Percentiles rank a stretch among this genome's conserved stretches.
These are phyloP conservation scores for Xenosphaeropsis pyriputrescens DNA, from an alignment of 2,329 filamentous ascomycete genomes.

Conservation along the genomic window DNA sequence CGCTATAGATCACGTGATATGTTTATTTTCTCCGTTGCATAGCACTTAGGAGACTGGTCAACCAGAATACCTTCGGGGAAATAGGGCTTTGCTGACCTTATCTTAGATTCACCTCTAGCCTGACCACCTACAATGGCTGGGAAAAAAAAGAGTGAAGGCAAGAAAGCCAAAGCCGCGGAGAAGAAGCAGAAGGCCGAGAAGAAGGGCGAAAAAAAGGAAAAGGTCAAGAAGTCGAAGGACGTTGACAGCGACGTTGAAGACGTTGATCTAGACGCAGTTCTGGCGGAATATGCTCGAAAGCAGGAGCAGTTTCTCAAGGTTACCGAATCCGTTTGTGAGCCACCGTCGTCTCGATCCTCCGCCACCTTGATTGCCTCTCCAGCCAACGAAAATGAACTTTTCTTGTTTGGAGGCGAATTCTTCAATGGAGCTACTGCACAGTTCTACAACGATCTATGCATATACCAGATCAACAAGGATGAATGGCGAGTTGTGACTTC, in stretches of 20 bases:
- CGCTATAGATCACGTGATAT: too few species aligned
- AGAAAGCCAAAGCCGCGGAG: conserved; percentile 39
- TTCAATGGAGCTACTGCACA: conserved; percentile 81
- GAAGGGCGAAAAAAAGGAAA: conserved; percentile 78
- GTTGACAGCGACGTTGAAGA: conserved; percentile 85
- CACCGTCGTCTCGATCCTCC: conserved; percentile 67
- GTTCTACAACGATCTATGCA: conserved; percentile 51
- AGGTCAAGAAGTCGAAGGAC: conserved; percentile 51
- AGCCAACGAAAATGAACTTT: conserved; percentile 71
- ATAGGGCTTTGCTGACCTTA: too few species aligned
- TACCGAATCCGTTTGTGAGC: conserved; percentile 62
- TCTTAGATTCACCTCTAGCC: too few species aligned
- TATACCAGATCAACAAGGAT: conserved; percentile 67
- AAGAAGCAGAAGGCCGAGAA: conserved; percentile 71
- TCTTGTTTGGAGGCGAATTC: conserved; percentile 90
- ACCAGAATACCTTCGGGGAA: too few species aligned
- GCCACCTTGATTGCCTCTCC: conserved; percentile 76
- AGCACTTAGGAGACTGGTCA: too few species aligned
- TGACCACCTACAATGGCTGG: conserved; percentile 26
- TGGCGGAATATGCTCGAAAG: conserved; percentile 83
- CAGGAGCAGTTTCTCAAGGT: conserved; percentile 92
- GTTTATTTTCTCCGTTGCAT: too few species aligned
- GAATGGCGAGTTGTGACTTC: conserved; percentile 85
- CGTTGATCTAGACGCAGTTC: conserved; percentile 80
- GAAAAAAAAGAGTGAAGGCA: conserved; percentile 32